phyloP scores from a whole-genome alignment of 495 filamentous ascomycete species.

The Penicillium coprophilum region DNA sequence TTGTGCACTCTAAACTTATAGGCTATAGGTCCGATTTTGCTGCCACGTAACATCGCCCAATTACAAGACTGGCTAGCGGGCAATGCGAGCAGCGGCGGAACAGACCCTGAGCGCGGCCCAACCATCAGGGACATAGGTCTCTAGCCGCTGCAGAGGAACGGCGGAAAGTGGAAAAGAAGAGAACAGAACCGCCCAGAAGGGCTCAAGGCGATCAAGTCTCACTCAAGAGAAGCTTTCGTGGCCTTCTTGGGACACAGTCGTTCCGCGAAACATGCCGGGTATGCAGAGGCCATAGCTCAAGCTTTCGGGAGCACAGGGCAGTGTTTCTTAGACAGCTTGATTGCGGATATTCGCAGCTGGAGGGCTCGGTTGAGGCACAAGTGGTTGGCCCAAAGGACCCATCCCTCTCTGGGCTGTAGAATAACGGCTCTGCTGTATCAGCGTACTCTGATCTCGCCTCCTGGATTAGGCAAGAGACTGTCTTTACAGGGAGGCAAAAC shows the following conservation, averaged over 20 bases:
- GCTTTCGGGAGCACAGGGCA: constrained; percentile 15
- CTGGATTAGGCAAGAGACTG: constrained; percentile 22
- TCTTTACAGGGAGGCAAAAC: constrained; percentile 15
- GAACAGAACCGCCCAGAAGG: constrained; percentile 5
- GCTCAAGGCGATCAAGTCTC: constrained; percentile 14
- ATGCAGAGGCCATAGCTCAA: constrained; percentile 17
- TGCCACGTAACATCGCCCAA: constrained; percentile 22
- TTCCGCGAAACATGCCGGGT: constrained; percentile 3
- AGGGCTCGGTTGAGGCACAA: constrained; percentile 10
- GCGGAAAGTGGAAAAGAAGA: constrained; percentile 9
- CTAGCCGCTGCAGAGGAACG: constrained; percentile 18
- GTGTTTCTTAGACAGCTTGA: constrained; percentile 18
- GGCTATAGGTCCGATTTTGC: constrained; percentile 11
- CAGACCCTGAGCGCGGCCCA: constrained; percentile 25
- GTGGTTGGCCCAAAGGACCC: constrained; percentile 20
- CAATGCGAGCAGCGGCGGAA: constrained; percentile 12
- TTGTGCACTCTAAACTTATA: constrained; percentile 9
- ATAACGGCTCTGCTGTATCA: constrained; percentile 21
- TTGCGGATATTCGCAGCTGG: constrained; percentile 24
- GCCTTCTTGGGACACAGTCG: constrained; percentile 14
- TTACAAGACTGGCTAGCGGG: constrained; percentile 15
- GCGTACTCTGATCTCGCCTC: constrained; percentile 6
- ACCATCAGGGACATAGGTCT: constrained; percentile 19
- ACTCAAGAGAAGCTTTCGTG: constrained; percentile 23
- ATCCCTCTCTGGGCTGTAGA: constrained; percentile 15